These are phyloP conservation scores for Umbilicaria muhlenbergii DNA, from an alignment of 495 filamentous ascomycete genomes.

Conservation along the genomic window DNA sequence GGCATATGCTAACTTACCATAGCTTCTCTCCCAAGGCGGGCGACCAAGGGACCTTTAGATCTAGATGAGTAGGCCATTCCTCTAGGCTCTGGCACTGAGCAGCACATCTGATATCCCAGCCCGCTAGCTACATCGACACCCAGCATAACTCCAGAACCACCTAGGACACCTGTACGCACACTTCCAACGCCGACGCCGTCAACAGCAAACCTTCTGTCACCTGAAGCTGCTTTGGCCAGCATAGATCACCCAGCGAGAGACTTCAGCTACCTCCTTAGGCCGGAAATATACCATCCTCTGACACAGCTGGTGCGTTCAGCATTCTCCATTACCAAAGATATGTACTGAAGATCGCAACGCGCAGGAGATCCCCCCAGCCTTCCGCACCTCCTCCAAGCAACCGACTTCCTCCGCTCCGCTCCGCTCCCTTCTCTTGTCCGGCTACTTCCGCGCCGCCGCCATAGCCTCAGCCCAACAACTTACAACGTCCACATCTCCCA, in stretches of 20 bases:
- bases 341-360: background rate
- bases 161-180: no score
- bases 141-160: background rate
- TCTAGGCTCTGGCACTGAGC: background rate
- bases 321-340: constrained; percentile 2
- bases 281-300: constrained; percentile 68
- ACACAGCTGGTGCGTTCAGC: constrained; percentile 23
- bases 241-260: constrained; percentile 37
- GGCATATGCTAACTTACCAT: background rate
- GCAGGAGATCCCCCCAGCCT: constrained; percentile 35
- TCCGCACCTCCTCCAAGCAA: constrained; percentile 29
- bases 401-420: constrained; percentile 35
- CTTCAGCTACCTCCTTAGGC: constrained; percentile 62
- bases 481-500: constrained; percentile 32
- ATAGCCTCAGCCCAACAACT: constrained; percentile 57
- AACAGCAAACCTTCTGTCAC: constrained; percentile 4
- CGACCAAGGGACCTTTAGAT: constrained; percentile 37
- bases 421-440: constrained; percentile 33
- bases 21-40: constrained; percentile 34
- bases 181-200: constrained; percentile 1
- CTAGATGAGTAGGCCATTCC: constrained; percentile 27
- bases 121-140: constrained; percentile 6
- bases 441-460: constrained; percentile 59
- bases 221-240: constrained; percentile 2
- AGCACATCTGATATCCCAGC: constrained; percentile 12